Base-by-base conservation (phyloP, 2,329 filamentous ascomycete species). In the Phaeoacremonium minimum region DNA sequence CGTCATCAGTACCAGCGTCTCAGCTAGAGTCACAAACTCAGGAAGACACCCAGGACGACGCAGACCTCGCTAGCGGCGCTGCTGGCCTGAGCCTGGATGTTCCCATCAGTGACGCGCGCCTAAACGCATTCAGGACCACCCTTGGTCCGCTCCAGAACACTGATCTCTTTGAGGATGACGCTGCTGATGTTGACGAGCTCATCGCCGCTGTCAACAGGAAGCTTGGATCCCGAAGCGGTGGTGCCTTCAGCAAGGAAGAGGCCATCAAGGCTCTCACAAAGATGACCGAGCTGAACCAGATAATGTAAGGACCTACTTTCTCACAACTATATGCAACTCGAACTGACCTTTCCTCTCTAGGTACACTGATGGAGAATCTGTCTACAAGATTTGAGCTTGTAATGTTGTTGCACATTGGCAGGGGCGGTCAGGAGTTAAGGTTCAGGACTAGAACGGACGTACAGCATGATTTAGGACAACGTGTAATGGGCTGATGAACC, bases 121-220 rank as follows among this genome's bases (percentile, higher is more conserved):
- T 95, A 17, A 67, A 75, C 6, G 65, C 79, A 2, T 98, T 98
- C 80, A 81, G 87, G 37, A 77, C 78, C 9, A 78, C 85, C 3
- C 71, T 98, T 4, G 93, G 93, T 16, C 85, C 87, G 50, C 71
- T 98, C 36, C 83, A 95, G 52, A 83, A 84, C 50, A 84, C 85
- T 0, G 73, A 78, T 11, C 61, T 98, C n/a, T 98, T 98, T 56
- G 79, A 83, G 19, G 87, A 94, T 43, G 93, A 97, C 52, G 80
- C 83, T 14, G 88, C 89, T 12, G 75, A 83, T 42, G 74, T 96
- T 3, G 77, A 81, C 44, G 77, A 77, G 17, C 73, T 98, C 19
- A 73, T 96, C 14, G 73, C 73, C 4, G 86, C 86, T 7, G 85
- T 98, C 34, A 98, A 98, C 57, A 67, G 66, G 4, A 78, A 80